Conservation (phyloP, 768 basidiomycete genomes). For the Arthromyces matolae region DNA sequence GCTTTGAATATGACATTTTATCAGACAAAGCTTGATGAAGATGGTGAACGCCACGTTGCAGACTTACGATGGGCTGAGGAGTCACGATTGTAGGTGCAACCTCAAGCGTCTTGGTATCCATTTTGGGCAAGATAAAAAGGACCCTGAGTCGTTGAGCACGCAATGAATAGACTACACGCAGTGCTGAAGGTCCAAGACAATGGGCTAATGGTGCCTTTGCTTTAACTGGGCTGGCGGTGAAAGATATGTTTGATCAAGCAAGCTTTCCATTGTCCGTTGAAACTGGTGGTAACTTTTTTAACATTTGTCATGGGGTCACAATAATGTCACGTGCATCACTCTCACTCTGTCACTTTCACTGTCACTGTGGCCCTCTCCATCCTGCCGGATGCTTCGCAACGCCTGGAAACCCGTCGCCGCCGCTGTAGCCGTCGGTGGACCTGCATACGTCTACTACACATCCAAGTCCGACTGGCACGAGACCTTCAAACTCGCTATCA, state of each 20-base stretch:
- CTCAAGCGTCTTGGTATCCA: slow-evolving; percentile 12
- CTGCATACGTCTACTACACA: slow-evolving; percentile 58
- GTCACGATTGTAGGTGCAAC: slow-evolving; percentile 13
- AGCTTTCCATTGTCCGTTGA: not conserved
- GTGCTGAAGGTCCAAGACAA: not conserved
- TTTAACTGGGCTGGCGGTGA: not conserved
- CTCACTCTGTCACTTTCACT: not conserved
- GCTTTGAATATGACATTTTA: slow-evolving; percentile 20
- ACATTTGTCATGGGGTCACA: no score
- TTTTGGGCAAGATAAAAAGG: slow-evolving; percentile 17
- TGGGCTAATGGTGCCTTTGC: not conserved
- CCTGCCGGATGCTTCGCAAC: slow-evolving; percentile 51
- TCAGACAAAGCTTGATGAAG: slow-evolving; percentile 30
- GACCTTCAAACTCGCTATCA: slow-evolving; percentile 59
- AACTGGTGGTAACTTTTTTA: not conserved
- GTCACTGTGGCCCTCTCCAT: not conserved
- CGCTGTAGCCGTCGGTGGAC: slow-evolving; percentile 49
- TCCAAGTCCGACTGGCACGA: slow-evolving; percentile 36
- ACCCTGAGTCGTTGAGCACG: slow-evolving; percentile 11
- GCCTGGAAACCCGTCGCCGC: slow-evolving; percentile 68
- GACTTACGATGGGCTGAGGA: slow-evolving; percentile 32
- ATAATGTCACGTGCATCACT: slow-evolving; percentile 8
- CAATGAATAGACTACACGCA: slow-evolving; percentile 7
- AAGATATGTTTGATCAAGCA: no score
- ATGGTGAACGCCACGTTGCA: slow-evolving; percentile 25